Evolutionary conservation across 2,329 filamentous ascomycete genomes (phyloP), one percentile per base, ranked within the genome.

Genomic region (Penicillium hesseltinei): DNA sequence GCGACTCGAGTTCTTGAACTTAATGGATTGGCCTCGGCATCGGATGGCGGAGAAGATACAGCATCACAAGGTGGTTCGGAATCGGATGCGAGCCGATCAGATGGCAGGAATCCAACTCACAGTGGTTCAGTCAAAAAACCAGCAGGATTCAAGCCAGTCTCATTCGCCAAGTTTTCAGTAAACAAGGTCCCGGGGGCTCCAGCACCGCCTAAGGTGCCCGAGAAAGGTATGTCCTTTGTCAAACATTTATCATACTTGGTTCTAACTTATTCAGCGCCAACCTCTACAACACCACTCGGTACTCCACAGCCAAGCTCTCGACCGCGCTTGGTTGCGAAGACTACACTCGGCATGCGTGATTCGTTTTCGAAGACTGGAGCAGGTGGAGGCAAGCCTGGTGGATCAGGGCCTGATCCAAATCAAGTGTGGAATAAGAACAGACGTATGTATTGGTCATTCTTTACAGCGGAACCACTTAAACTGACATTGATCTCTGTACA

Each of bases 371-470:
- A 82, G 57, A 64, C 78, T 25, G 75, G 76, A 48, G 73, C 81
- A 55, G 73, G 69, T 54, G 74, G 75, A 54, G 77, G 75, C 47
- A 75, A 77, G 58, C 77, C 77, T 56, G 78, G 79, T 53, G 72
- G 72, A 60, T 72, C 73, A 62, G 83, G 82, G n/a, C 84, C 85
- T 49, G 84, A 88, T 73, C 83, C 83, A n/a, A 86, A 80, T 72
- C 85, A 86, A 72, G 85, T 88, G 50, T 88, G 85, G 85, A 88
- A 88, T 69, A 87, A 86, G 74, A 88, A 88, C 69, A 80, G 84
- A 74, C 84, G 84, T 80, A 78, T 67, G 78, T 66, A 35, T 54
- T 31, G 29, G 52, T 44, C 29, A 31, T 21, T 36, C 9, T 7
- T 23, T 21, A 21, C 13, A 13, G 8, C 19, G 7, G 13, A 38